A percentile compares a stretch with the other conserved stretches of the same genome.
phyloP scores from a whole-genome alignment of 495 filamentous ascomycete species.

The Cudoniella acicularis region DNA sequence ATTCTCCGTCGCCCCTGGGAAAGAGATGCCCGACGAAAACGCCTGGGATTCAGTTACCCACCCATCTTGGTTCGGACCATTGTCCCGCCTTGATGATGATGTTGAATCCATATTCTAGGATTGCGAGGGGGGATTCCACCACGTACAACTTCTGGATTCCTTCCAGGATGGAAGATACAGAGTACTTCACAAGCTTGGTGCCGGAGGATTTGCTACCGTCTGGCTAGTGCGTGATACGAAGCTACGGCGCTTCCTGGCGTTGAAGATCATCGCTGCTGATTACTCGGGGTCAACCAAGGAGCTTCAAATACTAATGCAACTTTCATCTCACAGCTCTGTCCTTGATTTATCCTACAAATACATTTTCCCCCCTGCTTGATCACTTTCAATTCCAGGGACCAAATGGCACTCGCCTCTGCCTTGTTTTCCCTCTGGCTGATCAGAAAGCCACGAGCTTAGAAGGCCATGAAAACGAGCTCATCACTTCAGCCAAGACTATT shows the following conservation, averaged over 20 bases:
- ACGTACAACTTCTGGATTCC: slow-evolving; percentile 33
- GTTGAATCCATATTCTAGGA: background rate
- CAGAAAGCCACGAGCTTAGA: background rate
- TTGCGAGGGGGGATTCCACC: slow-evolving; percentile 38
- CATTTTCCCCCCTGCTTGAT: background rate
- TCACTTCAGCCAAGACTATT: background rate
- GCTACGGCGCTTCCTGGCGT: background rate
- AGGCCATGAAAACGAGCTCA: background rate
- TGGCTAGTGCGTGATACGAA: slow-evolving; percentile 39
- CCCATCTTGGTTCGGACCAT: background rate
- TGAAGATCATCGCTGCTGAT: background rate
- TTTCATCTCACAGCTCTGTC: background rate
- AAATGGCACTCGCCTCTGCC: background rate
- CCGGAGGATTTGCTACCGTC: slow-evolving; percentile 40
- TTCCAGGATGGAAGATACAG: slow-evolving; percentile 33
- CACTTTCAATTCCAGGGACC: background rate
- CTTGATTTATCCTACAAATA: background rate
- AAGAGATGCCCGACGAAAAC: no score
- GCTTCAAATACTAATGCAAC: background rate
- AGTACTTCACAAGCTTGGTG: slow-evolving; percentile 40
- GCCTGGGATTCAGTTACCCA: no score
- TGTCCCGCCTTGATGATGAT: background rate
- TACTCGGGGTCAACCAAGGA: background rate
- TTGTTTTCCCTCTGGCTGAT: background rate
- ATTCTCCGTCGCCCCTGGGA: no score